These are phyloP conservation scores for Fusarium sp. DNA, from an alignment of 2,329 filamentous ascomycete genomes.

Conservation along the genomic window DNA sequence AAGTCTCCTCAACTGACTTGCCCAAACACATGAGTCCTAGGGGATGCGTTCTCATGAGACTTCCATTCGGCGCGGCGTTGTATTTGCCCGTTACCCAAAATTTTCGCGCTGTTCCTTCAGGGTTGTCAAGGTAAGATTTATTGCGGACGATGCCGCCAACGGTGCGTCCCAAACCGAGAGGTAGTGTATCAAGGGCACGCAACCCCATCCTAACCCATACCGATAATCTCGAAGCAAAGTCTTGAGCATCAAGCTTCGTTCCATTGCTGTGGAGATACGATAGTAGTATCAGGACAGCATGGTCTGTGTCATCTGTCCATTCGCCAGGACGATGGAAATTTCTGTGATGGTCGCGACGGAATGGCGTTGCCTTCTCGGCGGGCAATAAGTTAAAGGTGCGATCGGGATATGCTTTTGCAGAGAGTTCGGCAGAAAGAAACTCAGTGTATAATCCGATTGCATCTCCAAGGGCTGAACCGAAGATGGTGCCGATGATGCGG, in stretches of 20 bases:
- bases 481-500: constrained; percentile 59
- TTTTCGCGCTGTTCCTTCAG: constrained; percentile 55
- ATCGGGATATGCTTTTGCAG: constrained; percentile 54
- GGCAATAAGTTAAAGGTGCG: constrained; percentile 57
- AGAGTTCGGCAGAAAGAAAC: constrained; percentile 58
- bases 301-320: constrained; percentile 70
- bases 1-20: constrained; percentile 58
- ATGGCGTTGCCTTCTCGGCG: constrained; percentile 55
- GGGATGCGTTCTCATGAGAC: constrained; percentile 66
- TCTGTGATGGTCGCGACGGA: constrained; percentile 60
- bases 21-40: constrained; percentile 62
- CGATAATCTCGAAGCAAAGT: constrained; percentile 61
- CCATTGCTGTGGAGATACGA: constrained; percentile 62
- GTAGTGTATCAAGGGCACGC: constrained; percentile 60
- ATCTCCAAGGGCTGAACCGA: constrained; percentile 67
- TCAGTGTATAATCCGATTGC: constrained; percentile 68
- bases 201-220: constrained; percentile 64
- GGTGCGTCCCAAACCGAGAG: constrained; percentile 62
- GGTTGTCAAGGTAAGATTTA: constrained; percentile 56
- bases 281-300: constrained; percentile 63
- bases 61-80: constrained; percentile 63
- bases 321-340: constrained; percentile 57
- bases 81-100: constrained; percentile 58
- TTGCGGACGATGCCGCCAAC: constrained; percentile 60
- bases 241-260: constrained; percentile 52